These are phyloP conservation scores for Xylaria sp. DNA, from an alignment of 2,329 filamentous ascomycete species.

Conservation along the genomic window DNA sequence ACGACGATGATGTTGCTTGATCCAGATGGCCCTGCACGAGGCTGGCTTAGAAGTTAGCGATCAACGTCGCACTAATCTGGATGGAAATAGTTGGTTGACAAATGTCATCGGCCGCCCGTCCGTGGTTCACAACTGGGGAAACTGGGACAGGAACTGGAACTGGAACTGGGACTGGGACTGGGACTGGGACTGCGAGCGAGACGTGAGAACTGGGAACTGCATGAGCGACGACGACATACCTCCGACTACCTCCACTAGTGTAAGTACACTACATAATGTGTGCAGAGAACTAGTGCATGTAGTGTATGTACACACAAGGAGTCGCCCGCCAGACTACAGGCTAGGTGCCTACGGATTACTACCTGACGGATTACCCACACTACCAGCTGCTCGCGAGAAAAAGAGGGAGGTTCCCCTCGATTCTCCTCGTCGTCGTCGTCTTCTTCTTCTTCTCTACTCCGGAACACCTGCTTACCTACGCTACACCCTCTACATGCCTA, in stretches of 20 bases:
- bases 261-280: not conserved
- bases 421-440: too few species aligned
- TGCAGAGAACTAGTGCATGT: not conserved
- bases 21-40: not conserved
- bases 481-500: too few species aligned
- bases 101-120: not conserved
- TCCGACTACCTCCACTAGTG: not conserved
- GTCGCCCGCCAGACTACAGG: not conserved
- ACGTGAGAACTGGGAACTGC: too few species aligned
- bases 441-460: too few species aligned
- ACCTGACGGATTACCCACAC: too few species aligned
- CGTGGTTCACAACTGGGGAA: not conserved
- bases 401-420: too few species aligned
- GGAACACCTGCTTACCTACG: too few species aligned
- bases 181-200: not conserved
- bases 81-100: not conserved
- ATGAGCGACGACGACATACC: too few species aligned
- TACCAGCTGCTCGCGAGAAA: too few species aligned
- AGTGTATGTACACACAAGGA: not conserved
- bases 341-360: not conserved
- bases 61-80: too few species aligned
- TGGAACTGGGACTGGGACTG: not conserved
- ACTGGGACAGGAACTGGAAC: too few species aligned
- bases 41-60: not conserved
- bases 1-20: too few species aligned